Conservation (phyloP, 768 basidiomycete genomes). For the Tulasnella calospora region DNA sequence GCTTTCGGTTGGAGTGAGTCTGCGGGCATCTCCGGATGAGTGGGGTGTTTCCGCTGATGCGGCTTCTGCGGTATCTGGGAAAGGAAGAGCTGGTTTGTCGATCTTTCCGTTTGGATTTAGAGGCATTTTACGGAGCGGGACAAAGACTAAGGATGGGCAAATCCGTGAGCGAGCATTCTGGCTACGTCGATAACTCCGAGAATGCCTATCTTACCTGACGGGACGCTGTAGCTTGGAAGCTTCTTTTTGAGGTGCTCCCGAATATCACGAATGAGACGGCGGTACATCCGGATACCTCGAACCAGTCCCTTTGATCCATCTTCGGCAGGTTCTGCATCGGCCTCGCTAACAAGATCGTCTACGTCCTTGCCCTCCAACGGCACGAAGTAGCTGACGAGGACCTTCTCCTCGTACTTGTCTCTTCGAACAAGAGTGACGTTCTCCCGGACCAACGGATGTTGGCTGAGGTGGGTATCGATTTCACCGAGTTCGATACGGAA, state of each 20-base stretch:
- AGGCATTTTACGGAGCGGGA: slow-evolving; percentile 91
- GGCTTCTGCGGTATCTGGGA: slow-evolving; percentile 87
- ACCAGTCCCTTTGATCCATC: slow-evolving; percentile 50
- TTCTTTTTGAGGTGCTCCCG: slow-evolving; percentile 96
- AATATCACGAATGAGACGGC: slow-evolving; percentile 85
- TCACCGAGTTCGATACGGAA: slow-evolving; percentile 98
- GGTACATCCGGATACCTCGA: slow-evolving; percentile 77
- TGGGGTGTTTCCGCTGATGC: slow-evolving; percentile 40
- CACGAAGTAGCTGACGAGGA: slow-evolving; percentile 95
- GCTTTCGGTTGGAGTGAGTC: slow-evolving; percentile 65
- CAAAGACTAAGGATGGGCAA: slow-evolving; percentile 63
- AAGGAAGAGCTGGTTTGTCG: slow-evolving; percentile 96
- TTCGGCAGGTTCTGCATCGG: slow-evolving; percentile 50
- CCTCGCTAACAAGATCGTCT: slow-evolving; percentile 53
- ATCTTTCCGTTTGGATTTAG: slow-evolving; percentile 99
- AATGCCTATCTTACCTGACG: slow-evolving; percentile 57
- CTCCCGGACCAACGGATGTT: slow-evolving; percentile 90
- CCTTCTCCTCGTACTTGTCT: slow-evolving; percentile 99
- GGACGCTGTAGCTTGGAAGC: slow-evolving; percentile 89
- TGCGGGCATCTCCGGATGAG: slow-evolving; percentile 37
- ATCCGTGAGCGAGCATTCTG: background rate
- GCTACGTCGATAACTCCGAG: background rate
- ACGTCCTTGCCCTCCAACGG: slow-evolving; percentile 67
- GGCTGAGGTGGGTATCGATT: slow-evolving; percentile 91
- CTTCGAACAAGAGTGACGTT: slow-evolving; percentile 94